These are phyloP conservation scores for Sechiopsis laciniata DNA, from an alignment of 306 rosid species.

Conservation along the genomic window DNA sequence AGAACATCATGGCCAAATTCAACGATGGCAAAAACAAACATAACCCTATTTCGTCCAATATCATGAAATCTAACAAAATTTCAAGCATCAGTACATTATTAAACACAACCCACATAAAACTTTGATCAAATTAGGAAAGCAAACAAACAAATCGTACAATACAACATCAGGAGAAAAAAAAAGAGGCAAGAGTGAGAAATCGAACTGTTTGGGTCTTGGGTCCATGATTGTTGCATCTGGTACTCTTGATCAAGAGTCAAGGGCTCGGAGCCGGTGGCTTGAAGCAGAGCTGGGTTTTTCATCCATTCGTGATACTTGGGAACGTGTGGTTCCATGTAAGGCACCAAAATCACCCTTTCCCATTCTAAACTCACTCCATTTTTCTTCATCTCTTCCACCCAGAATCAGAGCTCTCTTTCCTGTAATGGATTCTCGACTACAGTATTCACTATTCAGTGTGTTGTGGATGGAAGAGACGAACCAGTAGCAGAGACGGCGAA, in stretches of 20 bases:
- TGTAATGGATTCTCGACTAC: background rate
- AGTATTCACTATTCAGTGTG: background rate
- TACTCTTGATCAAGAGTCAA: constrained; percentile 73
- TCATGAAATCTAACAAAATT: background rate
- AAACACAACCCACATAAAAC: no score
- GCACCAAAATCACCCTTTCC: constrained; percentile 58
- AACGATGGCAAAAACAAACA: background rate
- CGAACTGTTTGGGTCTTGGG: constrained; percentile 44
- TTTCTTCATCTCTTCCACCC: constrained; percentile 30
- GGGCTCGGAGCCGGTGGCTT: constrained; percentile 86
- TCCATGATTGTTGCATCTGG: constrained; percentile 86
- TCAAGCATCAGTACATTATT: background rate
- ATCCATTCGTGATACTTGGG: constrained; percentile 81
- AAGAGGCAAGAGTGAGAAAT: background rate
- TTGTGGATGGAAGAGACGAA: background rate
- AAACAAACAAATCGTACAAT: background rate
- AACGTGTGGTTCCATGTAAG: constrained; percentile 75
- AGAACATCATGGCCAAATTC: background rate
- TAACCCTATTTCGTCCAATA: background rate
- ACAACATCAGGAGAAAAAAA: background rate
- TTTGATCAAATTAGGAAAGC: no score
- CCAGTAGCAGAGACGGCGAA: background rate
- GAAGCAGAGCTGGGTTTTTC: constrained; percentile 70
- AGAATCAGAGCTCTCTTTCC: background rate
- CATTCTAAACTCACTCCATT: constrained; percentile 60